These are phyloP conservation scores for Spirogloea muscicola DNA, from an alignment of 139 green algal genomes.

Conservation along the genomic window DNA sequence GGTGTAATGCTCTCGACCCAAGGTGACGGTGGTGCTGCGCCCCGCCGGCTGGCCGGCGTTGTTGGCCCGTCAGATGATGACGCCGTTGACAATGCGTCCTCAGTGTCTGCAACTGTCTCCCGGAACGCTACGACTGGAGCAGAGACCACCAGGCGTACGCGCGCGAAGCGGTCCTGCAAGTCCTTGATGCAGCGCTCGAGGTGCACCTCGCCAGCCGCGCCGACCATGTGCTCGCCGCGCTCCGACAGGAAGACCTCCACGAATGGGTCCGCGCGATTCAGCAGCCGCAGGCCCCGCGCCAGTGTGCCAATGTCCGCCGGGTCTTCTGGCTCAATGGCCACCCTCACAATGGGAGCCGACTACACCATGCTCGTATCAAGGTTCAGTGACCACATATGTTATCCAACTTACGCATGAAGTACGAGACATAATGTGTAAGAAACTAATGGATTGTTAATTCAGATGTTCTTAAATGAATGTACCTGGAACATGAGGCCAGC, in stretches of 20 bases:
- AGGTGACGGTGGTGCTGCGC: no score
- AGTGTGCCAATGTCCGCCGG: slow-evolving; percentile 75
- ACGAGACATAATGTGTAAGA: no score
- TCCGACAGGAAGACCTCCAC: slow-evolving; percentile 65
- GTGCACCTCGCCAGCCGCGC: slow-evolving; percentile 93
- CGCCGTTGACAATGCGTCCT: no score
- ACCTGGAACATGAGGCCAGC: slow-evolving; percentile 86
- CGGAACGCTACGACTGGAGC: slow-evolving; percentile 87
- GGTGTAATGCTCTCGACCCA: slow-evolving; percentile 75
- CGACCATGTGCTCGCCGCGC: slow-evolving; percentile 65
- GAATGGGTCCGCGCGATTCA: slow-evolving; percentile 90
- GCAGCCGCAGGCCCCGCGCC: slow-evolving; percentile 75
- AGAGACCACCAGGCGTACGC: slow-evolving; percentile 81
- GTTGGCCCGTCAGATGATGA: no score
- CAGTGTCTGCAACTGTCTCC: slow-evolving; percentile 80
- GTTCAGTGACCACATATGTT: no score
- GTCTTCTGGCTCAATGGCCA: slow-evolving; percentile 84
- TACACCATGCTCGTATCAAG: no score
- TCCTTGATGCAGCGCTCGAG: slow-evolving; percentile 94
- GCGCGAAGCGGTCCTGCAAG: slow-evolving; percentile 85
- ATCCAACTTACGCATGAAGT: no score
- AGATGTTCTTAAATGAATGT: no score
- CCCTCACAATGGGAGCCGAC: slow-evolving; percentile 78
- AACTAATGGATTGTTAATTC: no score
- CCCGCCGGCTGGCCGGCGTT: no score